Base-by-base conservation (phyloP, 140 eudicot species). In the Anethum foeniculum region DNA sequence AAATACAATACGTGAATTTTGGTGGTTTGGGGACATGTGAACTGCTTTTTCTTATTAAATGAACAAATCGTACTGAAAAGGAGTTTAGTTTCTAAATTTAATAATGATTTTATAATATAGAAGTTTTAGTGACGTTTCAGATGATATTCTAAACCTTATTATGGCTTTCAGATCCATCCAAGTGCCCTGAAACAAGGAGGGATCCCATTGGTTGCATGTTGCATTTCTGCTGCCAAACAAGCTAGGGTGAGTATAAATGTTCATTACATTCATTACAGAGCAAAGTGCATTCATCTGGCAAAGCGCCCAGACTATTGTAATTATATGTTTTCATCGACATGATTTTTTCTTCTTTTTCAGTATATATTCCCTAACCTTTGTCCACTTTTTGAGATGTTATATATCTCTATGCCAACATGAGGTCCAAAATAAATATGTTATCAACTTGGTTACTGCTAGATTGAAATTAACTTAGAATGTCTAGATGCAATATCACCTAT, bases 111-210 rank as follows among this genome's bases (percentile, higher is more conserved):
- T 12, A 28, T 64, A 7, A 3, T 23, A 73, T 43, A 28, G 5
- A 21, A 23, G 27, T 46, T 44, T 75, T 25, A 28, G n/a, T 5
- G 64, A 6, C 79, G 49, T 75, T 16, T 75, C 54, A 46, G 74
- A 62, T 52, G 43, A 47, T 39, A 65, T 41, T 67, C 71, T 56
- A 15, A 38, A 78, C 14, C 80, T 27, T 48, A 25, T 39, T 76
- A 46, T 80, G 49, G 65, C 72, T 82, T 84, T 39, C 90, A 95
- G 99, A 93, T 95, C 82, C 99, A 95, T 91, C 99, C 99, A 39
- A 82, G 97, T 86, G 96, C 98, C 84, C 60, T 92, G 79, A 93
- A 93, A 86, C 91, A 89, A 74, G 98, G 98, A 76, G 99, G 99
- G 56, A 52, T 80, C 65, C 91, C 99, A 19, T 86, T 95, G 89